Conservation (phyloP, 495 filamentous ascomycete species). For the Xylaria curta region DNA sequence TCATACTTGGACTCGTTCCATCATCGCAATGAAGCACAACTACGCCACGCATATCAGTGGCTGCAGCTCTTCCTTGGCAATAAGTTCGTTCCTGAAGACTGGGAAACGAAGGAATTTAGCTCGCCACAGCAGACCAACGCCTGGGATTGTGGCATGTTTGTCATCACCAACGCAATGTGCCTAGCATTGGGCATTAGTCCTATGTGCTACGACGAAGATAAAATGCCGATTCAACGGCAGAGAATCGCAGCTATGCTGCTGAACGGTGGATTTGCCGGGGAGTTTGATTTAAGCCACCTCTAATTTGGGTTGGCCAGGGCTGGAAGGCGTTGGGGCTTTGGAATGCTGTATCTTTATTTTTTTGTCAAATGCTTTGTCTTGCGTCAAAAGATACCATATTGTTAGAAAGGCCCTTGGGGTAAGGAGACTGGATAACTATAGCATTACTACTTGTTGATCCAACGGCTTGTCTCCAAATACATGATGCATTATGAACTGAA, state of each 20-base stretch:
- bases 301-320: neutral
- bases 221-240: constrained; percentile 64
- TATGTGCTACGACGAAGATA: constrained; percentile 57
- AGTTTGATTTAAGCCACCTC: constrained; percentile 40
- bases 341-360: neutral
- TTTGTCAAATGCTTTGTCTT: neutral
- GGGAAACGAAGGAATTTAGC: constrained; percentile 57
- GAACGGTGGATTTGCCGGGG: constrained; percentile 65
- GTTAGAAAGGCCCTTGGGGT: neutral
- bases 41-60: constrained; percentile 48
- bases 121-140: constrained; percentile 69
- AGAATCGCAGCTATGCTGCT: constrained; percentile 74
- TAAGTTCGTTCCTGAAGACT: constrained; percentile 65
- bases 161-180: constrained; percentile 75
- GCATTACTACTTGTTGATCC: neutral
- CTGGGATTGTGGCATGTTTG: constrained; percentile 83
- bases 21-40: constrained; percentile 32
- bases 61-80: constrained; percentile 64
- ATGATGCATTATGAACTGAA: neutral
- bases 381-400: constrained; percentile 13
- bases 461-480: neutral
- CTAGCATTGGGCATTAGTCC: constrained; percentile 69
- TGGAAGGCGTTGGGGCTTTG: neutral
- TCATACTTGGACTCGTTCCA: constrained; percentile 79
- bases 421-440: constrained; percentile 10